Percentiles rank a stretch among this genome's conserved stretches.
Conservation (phyloP, 768 basidiomycete genomes). For the Stropharia rugosoannulata region DNA sequence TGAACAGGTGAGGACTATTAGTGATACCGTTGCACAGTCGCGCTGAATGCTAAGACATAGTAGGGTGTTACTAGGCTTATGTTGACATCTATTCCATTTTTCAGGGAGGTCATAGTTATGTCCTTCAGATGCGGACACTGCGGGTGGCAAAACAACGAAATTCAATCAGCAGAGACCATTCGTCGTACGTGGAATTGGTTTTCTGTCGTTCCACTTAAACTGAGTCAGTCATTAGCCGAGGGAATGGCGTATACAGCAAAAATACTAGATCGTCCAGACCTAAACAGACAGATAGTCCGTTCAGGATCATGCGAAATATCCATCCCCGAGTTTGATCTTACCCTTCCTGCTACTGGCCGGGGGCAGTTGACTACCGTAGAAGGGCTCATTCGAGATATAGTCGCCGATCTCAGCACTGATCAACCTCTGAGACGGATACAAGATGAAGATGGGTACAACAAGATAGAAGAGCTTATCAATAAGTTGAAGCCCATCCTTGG, state of each 20-base stretch:
- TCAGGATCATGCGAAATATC: slow-evolving; percentile 77
- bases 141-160: slow-evolving; percentile 87
- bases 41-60: slow-evolving; percentile 21
- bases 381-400: slow-evolving; percentile 82
- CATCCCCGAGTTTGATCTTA: slow-evolving; percentile 88
- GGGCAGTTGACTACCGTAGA: slow-evolving; percentile 98
- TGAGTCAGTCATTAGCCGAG: slow-evolving; percentile 51
- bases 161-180: slow-evolving; percentile 86
- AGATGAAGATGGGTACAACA: slow-evolving; percentile 66
- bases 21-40: background rate
- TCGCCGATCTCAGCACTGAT: slow-evolving; percentile 75
- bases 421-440: slow-evolving; percentile 85
- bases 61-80: slow-evolving; percentile 89
- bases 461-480: slow-evolving; percentile 76
- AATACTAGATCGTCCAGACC: slow-evolving; percentile 71
- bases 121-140: slow-evolving; percentile 97
- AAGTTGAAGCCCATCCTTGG: slow-evolving; percentile 63
- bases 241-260: slow-evolving; percentile 81
- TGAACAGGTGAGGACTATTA: slow-evolving; percentile 65
- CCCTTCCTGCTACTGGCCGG: slow-evolving; percentile 77
- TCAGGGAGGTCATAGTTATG: slow-evolving; percentile 93
- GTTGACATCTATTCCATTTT: slow-evolving; percentile 93
- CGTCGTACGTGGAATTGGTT: slow-evolving; percentile 54
- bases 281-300: slow-evolving; percentile 92
- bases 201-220: background rate